Base-by-base conservation (phyloP, 805 yeast genomes). In the Lipomyces sp. region DNA sequence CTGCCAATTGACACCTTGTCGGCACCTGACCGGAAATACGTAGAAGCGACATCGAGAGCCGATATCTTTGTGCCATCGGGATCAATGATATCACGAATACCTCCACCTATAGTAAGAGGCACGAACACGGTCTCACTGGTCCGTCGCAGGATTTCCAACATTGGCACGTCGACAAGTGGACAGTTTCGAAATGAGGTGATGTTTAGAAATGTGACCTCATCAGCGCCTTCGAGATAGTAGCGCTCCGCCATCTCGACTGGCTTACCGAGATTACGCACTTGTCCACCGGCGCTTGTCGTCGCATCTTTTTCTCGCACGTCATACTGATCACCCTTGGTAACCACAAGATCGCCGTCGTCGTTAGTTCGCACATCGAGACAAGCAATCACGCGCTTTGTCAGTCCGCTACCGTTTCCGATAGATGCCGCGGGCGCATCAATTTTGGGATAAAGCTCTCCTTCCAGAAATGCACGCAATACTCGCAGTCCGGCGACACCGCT, bases 1-100 rank as follows among this genome's bases (percentile, higher is more conserved):
- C 95, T 80, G n/a, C 99, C 99, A 64, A 93, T 93, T 40, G 96
- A 86, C 4, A 93, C 95, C 66, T 93, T 93, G 69, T 93, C 99
- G 14, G 99, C 99, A 55, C 99, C 99, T 0, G 98, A 86, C 55
- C 88, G 77, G 76, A 93, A 93, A 66, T 93, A 93, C 59, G 89
- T 72, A 34, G 86, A 79, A 0, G 99, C 99, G 26, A 93, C 96
- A 44, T 89, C 84, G 32, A 85, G 77, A 0, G 98, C 98, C 5
- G 96, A 82, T 13, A 87, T 80, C 7, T 68, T 62, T 6, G 85
- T 81, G 29, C 95, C 95, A 58, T 79, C 86, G 0, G 95, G 95
- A 60, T 93, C 98, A 24, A 79, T 77, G 58, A 87, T 80, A 66
- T 91, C 98, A 59, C 86, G 82, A 57, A 93, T 93, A 41, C 99